Conservation (phyloP, 2,329 filamentous ascomycete genomes). For the Cladobotryum mycophilum region DNA sequence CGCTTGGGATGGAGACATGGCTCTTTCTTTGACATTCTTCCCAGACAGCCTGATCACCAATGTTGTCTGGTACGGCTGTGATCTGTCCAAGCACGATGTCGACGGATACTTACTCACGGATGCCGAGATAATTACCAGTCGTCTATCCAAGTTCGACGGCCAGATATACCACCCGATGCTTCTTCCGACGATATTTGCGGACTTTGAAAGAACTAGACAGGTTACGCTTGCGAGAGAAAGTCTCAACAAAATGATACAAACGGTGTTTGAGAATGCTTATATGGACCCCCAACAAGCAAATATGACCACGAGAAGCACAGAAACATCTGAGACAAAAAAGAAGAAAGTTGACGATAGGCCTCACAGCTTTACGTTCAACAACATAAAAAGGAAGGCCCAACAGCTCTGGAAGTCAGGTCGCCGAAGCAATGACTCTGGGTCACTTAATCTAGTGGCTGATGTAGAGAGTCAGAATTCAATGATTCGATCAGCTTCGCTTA, state of each 20-base stretch:
- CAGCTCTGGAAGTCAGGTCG: too few species aligned
- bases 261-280: background rate
- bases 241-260: constrained; percentile 2
- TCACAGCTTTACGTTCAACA: too few species aligned
- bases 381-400: too few species aligned
- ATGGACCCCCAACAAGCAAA: too few species aligned
- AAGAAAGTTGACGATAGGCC: background rate
- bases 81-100: constrained; percentile 1
- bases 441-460: too few species aligned
- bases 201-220: constrained; percentile 15
- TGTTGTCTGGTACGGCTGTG: constrained; percentile 11
- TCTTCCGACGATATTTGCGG: constrained; percentile 14
- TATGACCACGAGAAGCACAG: background rate
- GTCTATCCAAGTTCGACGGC: constrained; percentile 8
- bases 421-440: too few species aligned
- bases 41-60: constrained; percentile 10
- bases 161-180: constrained; percentile 13
- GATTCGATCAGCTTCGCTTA: too few species aligned
- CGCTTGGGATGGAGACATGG: constrained; percentile 12
- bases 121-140: background rate
- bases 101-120: background rate
- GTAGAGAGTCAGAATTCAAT: too few species aligned
- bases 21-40: constrained; percentile 12
- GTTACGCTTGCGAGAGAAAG: constrained; percentile 7
- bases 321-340: background rate